Base-by-base conservation (phyloP, 345 rosid genomes). In the Lepidium aucheri region DNA sequence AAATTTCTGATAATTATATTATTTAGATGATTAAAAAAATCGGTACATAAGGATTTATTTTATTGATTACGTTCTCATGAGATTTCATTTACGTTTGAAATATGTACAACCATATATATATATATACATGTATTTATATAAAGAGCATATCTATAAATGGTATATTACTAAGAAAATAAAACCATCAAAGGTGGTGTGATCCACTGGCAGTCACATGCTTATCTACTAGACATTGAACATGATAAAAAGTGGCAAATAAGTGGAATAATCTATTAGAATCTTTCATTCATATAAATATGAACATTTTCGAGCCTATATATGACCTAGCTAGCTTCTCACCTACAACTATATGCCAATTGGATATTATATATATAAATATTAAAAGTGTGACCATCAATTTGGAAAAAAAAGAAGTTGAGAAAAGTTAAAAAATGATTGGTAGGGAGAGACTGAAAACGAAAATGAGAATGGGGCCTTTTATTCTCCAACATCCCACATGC, bases 381-480 rank as follows among this genome's bases (percentile, higher is more conserved):
- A 9, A 55, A 57, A 60, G 68, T 39, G 45, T 42, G 60, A 43
- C 65, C 42, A 50, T 33, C 62, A 52, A 30, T 44, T 63, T 36
- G 2, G 22, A 20, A 20, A 20, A 20, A 20, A 1, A 1, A 26
- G 36, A 53, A 53, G 63, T 24, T 35, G 33, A 41, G 57, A 13
- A 70, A 70, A 62, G 74, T 62, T 52, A 61, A 41, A 63, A 72
- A 63, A 72, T 72, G 65, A 64, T 72, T 63, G 76, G 70, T 72
- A 72, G 59, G 64, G 75, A 72, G 65, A 72, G 59, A 71, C 53
- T 44, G 11, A 34, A 26, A 57, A 46, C 32, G 15, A 38, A 46
- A 53, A 55, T 18, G n/a, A 39, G 18, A 22, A 59, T 38, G 68
- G 61, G 64, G 6, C 69, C 69, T 70, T 17, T 63, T 63, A 9